Percentiles rank a stretch among this genome's conserved stretches.
Conservation (phyloP, 306 rosid genomes). For the Dryas drummondii region DNA sequence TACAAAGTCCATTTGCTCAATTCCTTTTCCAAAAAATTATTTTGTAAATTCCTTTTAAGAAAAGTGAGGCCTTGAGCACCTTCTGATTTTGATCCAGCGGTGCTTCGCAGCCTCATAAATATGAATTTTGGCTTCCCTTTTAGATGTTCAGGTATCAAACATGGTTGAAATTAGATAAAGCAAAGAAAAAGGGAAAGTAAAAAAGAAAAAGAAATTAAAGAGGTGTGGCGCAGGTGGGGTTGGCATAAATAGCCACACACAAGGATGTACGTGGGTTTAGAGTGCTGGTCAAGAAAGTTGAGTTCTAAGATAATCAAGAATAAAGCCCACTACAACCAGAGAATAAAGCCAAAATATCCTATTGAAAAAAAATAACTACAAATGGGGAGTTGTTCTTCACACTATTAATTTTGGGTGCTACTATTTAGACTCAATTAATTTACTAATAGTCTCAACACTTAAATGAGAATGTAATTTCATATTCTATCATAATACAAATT, state of each 20-base stretch:
- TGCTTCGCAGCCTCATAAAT: slow-evolving; percentile 21
- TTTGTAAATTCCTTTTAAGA: slow-evolving; percentile 46
- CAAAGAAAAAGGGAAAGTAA: slow-evolving; percentile 34
- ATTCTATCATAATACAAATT: too few relatives aligned
- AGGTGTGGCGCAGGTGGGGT: slow-evolving; percentile 50
- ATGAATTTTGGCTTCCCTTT: slow-evolving; percentile 32
- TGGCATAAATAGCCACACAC: slow-evolving; percentile 14
- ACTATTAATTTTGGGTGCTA: too few relatives aligned
- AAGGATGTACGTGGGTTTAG: too few relatives aligned
- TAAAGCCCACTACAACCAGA: slow-evolving; percentile 34
- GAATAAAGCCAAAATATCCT: slow-evolving; percentile 43
- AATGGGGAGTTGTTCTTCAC: too few relatives aligned
- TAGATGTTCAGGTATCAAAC: slow-evolving; percentile 41
- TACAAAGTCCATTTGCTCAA: slow-evolving; percentile 48
- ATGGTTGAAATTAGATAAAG: slow-evolving; percentile 49
- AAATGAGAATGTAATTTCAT: too few relatives aligned
- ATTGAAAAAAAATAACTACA: too few relatives aligned
- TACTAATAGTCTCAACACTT: too few relatives aligned
- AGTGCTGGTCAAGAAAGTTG: too few relatives aligned
- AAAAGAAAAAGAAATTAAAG: slow-evolving; percentile 43
- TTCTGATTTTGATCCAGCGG: slow-evolving; percentile 40
- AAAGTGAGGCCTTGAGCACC: slow-evolving; percentile 47
- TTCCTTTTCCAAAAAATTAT: slow-evolving; percentile 39
- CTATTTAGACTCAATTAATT: too few relatives aligned
- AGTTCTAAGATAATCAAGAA: slow-evolving; percentile 39